A percentile compares a stretch with the other conserved stretches of the same genome.
These are phyloP conservation scores for Ophiostoma sp. DNA, from an alignment of 2,329 filamentous ascomycete genomes.

Conservation along the genomic window DNA sequence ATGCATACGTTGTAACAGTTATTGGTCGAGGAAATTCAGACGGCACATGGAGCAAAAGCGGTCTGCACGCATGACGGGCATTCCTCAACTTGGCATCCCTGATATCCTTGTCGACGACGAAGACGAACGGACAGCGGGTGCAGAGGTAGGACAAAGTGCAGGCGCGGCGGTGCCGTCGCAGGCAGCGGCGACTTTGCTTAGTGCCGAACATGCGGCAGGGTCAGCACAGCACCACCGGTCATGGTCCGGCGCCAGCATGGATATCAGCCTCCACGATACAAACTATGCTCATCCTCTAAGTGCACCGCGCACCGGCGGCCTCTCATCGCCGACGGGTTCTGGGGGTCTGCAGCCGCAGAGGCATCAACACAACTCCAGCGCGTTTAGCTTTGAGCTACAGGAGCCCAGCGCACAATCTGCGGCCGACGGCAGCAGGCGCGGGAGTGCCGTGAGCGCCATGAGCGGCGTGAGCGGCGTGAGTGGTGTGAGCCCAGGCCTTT, in stretches of 20 bases:
- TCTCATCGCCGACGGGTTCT: slow-evolving; percentile 36
- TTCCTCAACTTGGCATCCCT: slow-evolving; percentile 80
- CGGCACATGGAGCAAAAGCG: slow-evolving; percentile 71
- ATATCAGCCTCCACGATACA: slow-evolving; percentile 47
- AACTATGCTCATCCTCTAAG: slow-evolving; percentile 54
- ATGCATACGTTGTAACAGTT: slow-evolving; percentile 45
- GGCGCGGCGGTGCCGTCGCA: slow-evolving; percentile 34
- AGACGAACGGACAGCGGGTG: slow-evolving; percentile 46
- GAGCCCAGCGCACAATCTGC: slow-evolving; percentile 41
- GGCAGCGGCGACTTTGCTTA: slow-evolving; percentile 38
- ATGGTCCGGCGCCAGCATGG: slow-evolving; percentile 46
- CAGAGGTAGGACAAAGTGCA: slow-evolving; percentile 29
- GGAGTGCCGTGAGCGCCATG: slow-evolving; percentile 56
- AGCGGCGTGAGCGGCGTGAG: not conserved
- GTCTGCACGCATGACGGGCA: slow-evolving; percentile 70
- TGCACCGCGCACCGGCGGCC: slow-evolving; percentile 45
- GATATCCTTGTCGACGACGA: slow-evolving; percentile 89
- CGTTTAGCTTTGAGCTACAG: slow-evolving; percentile 60
- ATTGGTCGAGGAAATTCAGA: slow-evolving; percentile 82
- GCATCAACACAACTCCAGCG: slow-evolving; percentile 50
- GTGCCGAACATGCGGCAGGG: slow-evolving; percentile 36
- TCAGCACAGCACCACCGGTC: slow-evolving; percentile 39
- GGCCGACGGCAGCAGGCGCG: slow-evolving; percentile 55
- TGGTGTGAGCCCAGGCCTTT: slow-evolving; percentile 63
- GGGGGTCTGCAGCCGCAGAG: slow-evolving; percentile 23